These are phyloP conservation scores for Clavispora santaluciae DNA, from an alignment of 805 yeast species.

Conservation along the genomic window DNA sequence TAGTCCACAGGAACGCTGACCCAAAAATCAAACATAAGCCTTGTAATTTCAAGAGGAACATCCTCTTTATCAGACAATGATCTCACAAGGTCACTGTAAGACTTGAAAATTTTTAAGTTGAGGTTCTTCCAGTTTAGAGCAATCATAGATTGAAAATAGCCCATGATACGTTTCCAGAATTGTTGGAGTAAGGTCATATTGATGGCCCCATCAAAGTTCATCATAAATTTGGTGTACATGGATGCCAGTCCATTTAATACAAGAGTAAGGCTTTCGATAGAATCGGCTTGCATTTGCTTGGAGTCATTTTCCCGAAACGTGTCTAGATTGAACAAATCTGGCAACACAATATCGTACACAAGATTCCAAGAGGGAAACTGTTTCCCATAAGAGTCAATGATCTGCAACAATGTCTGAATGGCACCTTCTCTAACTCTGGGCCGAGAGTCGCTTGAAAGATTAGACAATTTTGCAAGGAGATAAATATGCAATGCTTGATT, in stretches of 20 bases:
- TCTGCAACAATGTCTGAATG: slow-evolving; percentile 80
- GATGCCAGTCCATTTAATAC: slow-evolving; percentile 63
- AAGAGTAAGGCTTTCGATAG: slow-evolving; percentile 59
- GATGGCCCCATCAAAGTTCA: slow-evolving; percentile 23
- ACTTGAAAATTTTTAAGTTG: slow-evolving; percentile 51
- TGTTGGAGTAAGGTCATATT: slow-evolving; percentile 10
- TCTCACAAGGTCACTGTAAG: slow-evolving; percentile 45
- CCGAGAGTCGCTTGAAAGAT: slow-evolving; percentile 59
- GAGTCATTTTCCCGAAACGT: slow-evolving; percentile 5
- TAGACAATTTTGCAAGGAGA: slow-evolving; percentile 51
- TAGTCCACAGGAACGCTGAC: slow-evolving; percentile 33
- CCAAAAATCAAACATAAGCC: slow-evolving; percentile 50
- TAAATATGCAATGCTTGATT: slow-evolving; percentile 52
- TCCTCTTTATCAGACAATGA: slow-evolving; percentile 18
- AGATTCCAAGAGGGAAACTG: slow-evolving; percentile 59
- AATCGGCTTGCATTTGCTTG: slow-evolving; percentile 27
- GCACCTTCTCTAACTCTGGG: slow-evolving; percentile 87
- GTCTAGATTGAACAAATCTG: slow-evolving; percentile 38
- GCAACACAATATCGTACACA: slow-evolving; percentile 61
- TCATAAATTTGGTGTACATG: slow-evolving; percentile 51
- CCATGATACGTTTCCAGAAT: slow-evolving; percentile 57
- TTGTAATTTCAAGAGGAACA: slow-evolving; percentile 21
- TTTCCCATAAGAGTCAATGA: slow-evolving; percentile 30
- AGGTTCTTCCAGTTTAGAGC: slow-evolving; percentile 45
- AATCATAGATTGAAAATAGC: slow-evolving; percentile 40